Conservation (phyloP, 1,139 yeast species). For the Scheffersomyces segobiensis region DNA sequence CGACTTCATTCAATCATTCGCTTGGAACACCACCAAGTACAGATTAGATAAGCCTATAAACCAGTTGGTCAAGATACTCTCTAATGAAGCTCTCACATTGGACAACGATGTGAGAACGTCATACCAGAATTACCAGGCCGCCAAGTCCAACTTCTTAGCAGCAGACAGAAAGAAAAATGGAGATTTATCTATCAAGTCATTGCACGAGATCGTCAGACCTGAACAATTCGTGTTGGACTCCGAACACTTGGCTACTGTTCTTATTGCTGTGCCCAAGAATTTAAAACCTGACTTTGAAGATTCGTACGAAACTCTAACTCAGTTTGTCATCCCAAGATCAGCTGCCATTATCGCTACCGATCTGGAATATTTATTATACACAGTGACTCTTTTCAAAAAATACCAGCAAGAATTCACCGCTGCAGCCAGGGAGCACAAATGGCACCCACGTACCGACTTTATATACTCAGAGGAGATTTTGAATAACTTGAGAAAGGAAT, state of each 20-base stretch:
- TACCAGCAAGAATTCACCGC: conserved; percentile 66
- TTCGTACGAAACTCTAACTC: conserved; percentile 72
- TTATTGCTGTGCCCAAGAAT: conserved; percentile 82
- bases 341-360: conserved; percentile 73
- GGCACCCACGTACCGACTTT: conserved; percentile 88
- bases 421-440: conserved; percentile 80
- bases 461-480: conserved; percentile 79
- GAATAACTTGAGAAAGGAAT: conserved; percentile 73
- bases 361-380: conserved; percentile 68
- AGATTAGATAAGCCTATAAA: conserved; percentile 81
- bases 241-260: conserved; percentile 79
- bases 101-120: conserved; percentile 80
- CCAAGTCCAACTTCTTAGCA: conserved; percentile 79
- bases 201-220: conserved; percentile 85
- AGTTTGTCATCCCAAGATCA: conserved; percentile 89
- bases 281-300: conserved; percentile 59
- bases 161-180: conserved; percentile 94
- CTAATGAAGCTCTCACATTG: conserved; percentile 76
- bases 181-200: conserved; percentile 84
- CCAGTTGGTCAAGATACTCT: conserved; percentile 67
- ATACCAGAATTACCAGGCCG: conserved; percentile 71
- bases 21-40: conserved; percentile 87
- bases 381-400: conserved; percentile 84
- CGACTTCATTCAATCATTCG: conserved; percentile 69
- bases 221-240: conserved; percentile 83